Conservation (phyloP, 2,329 filamentous ascomycete genomes). For the Botrytis medusae region DNA sequence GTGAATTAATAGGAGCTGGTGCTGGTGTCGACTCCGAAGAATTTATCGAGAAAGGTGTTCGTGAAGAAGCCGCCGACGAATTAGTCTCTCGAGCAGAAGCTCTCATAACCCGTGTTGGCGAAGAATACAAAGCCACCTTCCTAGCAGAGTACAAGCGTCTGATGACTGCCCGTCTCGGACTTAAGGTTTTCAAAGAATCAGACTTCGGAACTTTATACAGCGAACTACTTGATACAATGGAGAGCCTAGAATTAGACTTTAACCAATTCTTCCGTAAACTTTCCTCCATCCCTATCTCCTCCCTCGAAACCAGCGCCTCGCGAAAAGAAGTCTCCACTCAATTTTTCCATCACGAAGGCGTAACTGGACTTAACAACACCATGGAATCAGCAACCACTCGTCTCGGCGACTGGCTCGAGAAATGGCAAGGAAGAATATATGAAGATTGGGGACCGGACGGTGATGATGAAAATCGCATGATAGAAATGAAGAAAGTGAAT, state of each 20-base stretch:
- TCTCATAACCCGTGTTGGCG: conserved; percentile 75
- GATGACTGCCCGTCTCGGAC: conserved; percentile 77
- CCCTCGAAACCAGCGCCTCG: conserved; percentile 63
- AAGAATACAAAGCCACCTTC: conserved; percentile 88
- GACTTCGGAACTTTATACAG: conserved; percentile 84
- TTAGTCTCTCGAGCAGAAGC: conserved; percentile 78
- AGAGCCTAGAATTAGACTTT: conserved; percentile 84
- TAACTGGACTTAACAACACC: conserved; percentile 54
- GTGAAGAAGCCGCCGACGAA: conserved; percentile 64
- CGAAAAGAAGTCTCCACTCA: conserved; percentile 63
- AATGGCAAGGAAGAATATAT: conserved; percentile 68
- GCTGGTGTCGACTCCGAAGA: conserved; percentile 65
- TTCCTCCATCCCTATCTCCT: conserved; percentile 58
- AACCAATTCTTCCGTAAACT: conserved; percentile 89
- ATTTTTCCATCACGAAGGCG: conserved; percentile 80
- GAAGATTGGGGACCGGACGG: conserved; percentile 71
- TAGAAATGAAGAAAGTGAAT: conserved; percentile 81
- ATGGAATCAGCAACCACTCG: conserved; percentile 65
- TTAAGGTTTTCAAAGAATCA: conserved; percentile 64
- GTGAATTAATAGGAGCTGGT: conserved; percentile 82
- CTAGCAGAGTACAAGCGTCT: conserved; percentile 83
- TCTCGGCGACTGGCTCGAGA: conserved; percentile 77
- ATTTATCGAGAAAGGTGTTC: conserved; percentile 72
- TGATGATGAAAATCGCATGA: conserved; percentile 56
- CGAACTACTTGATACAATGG: conserved; percentile 77